Evolutionary conservation across 1,284 basidiomycete species (phyloP), one percentile per base, ranked within the genome.

Genomic region (Schizopora paradoxa): DNA sequence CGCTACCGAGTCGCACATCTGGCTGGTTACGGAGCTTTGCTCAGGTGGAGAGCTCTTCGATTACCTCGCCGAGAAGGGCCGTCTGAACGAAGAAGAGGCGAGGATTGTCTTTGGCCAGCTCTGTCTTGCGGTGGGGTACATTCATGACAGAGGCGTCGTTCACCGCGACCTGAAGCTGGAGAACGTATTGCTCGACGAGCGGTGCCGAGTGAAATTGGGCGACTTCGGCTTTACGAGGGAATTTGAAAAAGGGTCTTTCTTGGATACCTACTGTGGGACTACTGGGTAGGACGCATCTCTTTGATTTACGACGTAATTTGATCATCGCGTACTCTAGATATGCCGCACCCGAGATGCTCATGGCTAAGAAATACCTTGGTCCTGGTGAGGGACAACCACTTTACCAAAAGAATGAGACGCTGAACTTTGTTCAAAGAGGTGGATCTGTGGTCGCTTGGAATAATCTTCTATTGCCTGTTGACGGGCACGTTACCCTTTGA

Each of bases 221-320:
- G 95, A 99, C 66, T 91, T 99, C 61, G 95, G 95, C 11, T 98
- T 99, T 60, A 95, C 93, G 1, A 74, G 95, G 42, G 95, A 98
- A 68, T 97, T 87, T 62, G 90, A 96, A 51, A 77, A 76, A 32
- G 87, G 91, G 1, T 67, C 73, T 16, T 69, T 91, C 32, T 81
- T 99, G 76, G 93, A 97, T 56, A 99, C 95, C 0, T 95, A 88
- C 60, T 99, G 96, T 61, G 95, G 96, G 5, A 99, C 96, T 1
- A 95, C 94, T 1, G 93, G 91, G 28, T 87, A 45, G 27, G 45
- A 36, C 19, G 14, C 34, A n/a, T 40, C 16, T 40, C 10, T 18
- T n/a, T 28, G 16, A 16, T 25, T n/a, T 14, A 18, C 6, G 32
- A 25, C 8, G 10, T 5, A 13, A 35, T 6, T 22, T 35, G 33